Base-by-base conservation (phyloP, 176 grass and related monocot species). In the Phyllostachys edulis region DNA sequence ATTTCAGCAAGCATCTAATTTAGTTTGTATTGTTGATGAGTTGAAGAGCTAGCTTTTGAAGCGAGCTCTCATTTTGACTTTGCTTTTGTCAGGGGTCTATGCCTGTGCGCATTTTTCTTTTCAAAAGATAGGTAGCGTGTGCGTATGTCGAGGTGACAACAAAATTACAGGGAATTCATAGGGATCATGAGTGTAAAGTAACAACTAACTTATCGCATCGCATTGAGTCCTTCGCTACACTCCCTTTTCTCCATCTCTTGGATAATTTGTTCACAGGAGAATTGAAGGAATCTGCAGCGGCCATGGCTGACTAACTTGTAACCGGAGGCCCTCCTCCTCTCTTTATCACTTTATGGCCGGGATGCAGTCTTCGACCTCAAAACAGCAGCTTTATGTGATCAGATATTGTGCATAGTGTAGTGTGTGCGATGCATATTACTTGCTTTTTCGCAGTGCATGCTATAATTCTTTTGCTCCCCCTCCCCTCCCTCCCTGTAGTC, bases 381-480 rank as follows among this genome's bases (percentile, higher is more conserved):
- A 88, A 88, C 73, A 67, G 51, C 88, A 84, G 79, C 89, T 89
- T 91, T 92, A 39, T 76, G 63, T 71, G 71, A 89, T 81, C 84
- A 86, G 79, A 85, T 80, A 83, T 71, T 80, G 80, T 83, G 84
- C 80, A 46, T 67, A 60, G 86, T 76, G 80, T 81, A 13, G 78
- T 75, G 78, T 59, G 73, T 52, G 76, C 65, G 88, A 82, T 82
- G 71, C 80, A 76, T 39, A 85, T 73, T 81, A n/a, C 67, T 73
- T 56, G 57, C 73, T 84, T 90, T 85, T 81, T 83, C 63, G 59
- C 75, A 67, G 89, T 84, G 91, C 91, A 91, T 97, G 91, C 91
- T 81, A 81, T 89, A 90, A 89, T 91, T 91, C 91, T 91, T 96
- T 89, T 85, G 77, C 84, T 81, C 71, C 86, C 83, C 36, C 56